phyloP scores from a whole-genome alignment of 2,329 filamentous ascomycete species.

The Paraphoma chrysanthemicola region DNA sequence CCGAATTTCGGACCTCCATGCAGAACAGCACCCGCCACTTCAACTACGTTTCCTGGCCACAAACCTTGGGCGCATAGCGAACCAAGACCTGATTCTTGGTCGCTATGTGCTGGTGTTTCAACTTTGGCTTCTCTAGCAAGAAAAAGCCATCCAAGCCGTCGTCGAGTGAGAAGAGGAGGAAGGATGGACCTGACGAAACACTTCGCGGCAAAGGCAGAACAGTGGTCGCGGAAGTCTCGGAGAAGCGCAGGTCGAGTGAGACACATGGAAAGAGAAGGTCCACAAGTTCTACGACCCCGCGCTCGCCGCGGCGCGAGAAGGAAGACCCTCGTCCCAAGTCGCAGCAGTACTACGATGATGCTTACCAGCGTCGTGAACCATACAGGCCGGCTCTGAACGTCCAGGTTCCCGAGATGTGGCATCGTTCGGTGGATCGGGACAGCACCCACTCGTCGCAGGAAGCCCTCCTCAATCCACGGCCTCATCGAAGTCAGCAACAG shows the following conservation, averaged over 20 bases:
- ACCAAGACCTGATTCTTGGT: conserved; percentile 29
- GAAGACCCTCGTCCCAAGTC: conserved; percentile 28
- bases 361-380: conserved; percentile 24
- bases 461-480: conserved; percentile 45
- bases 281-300: conserved; percentile 27
- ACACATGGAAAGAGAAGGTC: conserved; percentile 33
- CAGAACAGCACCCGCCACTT: conserved; percentile 22
- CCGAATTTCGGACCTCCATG: conserved; percentile 38
- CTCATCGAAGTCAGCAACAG: conserved; percentile 40
- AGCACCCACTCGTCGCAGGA: conserved; percentile 42
- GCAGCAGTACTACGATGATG: conserved; percentile 22
- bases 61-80: conserved; percentile 34
- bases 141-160: conserved; percentile 40
- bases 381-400: conserved; percentile 31
- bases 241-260: conserved; percentile 42
- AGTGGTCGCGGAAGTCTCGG: conserved; percentile 31
- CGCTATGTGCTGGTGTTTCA: conserved; percentile 48
- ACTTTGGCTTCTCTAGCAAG: conserved; percentile 37
- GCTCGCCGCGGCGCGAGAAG: conserved; percentile 31
- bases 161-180: conserved; percentile 39
- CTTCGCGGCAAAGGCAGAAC: conserved; percentile 32
- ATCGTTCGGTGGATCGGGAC: conserved; percentile 31
- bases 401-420: conserved; percentile 37
- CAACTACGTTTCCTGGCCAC: conserved; percentile 18
- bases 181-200: conserved; percentile 28